These are phyloP conservation scores for Podila horticola DNA, from an alignment of 192 early-diverging fungal species.

Conservation along the genomic window DNA sequence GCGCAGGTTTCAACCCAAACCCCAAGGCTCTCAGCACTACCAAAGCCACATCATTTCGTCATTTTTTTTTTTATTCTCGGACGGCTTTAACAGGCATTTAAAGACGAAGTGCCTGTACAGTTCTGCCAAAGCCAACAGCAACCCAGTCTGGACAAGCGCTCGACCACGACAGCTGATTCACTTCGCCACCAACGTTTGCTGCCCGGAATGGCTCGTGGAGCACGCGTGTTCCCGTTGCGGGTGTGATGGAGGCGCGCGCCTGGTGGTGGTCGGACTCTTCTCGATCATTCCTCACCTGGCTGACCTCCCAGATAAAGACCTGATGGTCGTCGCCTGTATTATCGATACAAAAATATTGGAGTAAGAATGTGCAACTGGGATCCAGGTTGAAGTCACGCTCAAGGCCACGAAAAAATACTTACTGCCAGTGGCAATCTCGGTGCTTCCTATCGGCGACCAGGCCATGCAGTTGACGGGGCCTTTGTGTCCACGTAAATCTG, in stretches of 20 bases:
- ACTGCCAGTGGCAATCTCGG: conserved; percentile 90
- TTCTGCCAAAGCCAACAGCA: conserved; percentile 85
- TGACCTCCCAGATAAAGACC: conserved; percentile 95
- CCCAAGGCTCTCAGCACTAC: background rate
- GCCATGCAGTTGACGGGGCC: conserved; percentile 82
- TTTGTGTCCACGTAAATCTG: conserved; percentile 83
- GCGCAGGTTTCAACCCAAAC: too few relatives aligned
- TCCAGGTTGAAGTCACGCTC: background rate
- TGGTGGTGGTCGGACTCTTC: conserved; percentile 36
- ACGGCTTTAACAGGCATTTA: conserved; percentile 31
- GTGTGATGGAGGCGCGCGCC: background rate
- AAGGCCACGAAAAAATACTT: conserved; percentile 7
- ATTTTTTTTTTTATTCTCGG: conserved; percentile 1
- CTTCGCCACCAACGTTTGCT: conserved; percentile 62
- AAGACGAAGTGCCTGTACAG: conserved; percentile 86
- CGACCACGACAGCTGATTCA: conserved; percentile 90
- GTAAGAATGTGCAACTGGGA: background rate
- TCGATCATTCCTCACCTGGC: conserved; percentile 55
- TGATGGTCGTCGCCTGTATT: conserved; percentile 85
- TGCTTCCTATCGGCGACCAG: conserved; percentile 87
- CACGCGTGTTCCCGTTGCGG: conserved; percentile 39
- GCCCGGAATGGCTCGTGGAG: conserved; percentile 71
- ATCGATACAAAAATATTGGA: conserved; percentile 3
- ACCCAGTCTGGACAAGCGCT: conserved; percentile 85
- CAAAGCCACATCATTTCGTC: background rate